Conservation (phyloP, 768 basidiomycete species). For the Leccinum boreale region DNA sequence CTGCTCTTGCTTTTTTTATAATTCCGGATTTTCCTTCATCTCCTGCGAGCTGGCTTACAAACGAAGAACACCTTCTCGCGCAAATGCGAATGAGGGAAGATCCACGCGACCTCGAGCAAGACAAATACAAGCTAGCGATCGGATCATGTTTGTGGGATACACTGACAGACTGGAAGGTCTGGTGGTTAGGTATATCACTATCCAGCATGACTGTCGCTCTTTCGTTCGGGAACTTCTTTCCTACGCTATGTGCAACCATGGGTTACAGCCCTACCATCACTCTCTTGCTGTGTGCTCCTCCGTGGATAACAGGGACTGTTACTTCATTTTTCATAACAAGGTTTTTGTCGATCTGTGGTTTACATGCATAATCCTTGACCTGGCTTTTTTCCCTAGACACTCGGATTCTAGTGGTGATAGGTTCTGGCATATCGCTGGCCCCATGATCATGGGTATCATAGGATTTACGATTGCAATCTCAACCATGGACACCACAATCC, state of each 20-base stretch:
- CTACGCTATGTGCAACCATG: constrained; percentile 69
- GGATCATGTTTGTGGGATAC: constrained; percentile 52
- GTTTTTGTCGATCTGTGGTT: constrained; percentile 25
- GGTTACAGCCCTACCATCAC: constrained; percentile 60
- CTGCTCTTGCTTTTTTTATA: constrained; percentile 51
- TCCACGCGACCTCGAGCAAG: constrained; percentile 47
- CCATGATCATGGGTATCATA: constrained; percentile 54
- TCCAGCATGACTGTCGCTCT: constrained; percentile 53
- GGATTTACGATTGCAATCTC: constrained; percentile 64
- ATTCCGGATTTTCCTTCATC: constrained; percentile 72
- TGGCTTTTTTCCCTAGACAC: constrained; percentile 41
- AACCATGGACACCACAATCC: constrained; percentile 56
- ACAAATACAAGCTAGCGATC: constrained; percentile 35
- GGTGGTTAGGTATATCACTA: constrained; percentile 69
- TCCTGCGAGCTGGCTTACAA: constrained; percentile 56
- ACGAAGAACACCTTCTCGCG: constrained; percentile 52
- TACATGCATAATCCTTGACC: background rate
- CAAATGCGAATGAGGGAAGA: constrained; percentile 61
- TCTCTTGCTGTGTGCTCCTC: constrained; percentile 72
- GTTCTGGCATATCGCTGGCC: constrained; percentile 61
- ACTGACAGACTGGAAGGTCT: constrained; percentile 73
- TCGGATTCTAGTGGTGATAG: constrained; percentile 71
- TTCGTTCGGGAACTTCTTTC: constrained; percentile 78
- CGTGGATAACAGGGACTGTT: constrained; percentile 60
- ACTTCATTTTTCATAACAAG: constrained; percentile 53